Evolutionary conservation across 768 basidiomycete genomes (phyloP).

Genomic region (Phylloporus arenicola): DNA sequence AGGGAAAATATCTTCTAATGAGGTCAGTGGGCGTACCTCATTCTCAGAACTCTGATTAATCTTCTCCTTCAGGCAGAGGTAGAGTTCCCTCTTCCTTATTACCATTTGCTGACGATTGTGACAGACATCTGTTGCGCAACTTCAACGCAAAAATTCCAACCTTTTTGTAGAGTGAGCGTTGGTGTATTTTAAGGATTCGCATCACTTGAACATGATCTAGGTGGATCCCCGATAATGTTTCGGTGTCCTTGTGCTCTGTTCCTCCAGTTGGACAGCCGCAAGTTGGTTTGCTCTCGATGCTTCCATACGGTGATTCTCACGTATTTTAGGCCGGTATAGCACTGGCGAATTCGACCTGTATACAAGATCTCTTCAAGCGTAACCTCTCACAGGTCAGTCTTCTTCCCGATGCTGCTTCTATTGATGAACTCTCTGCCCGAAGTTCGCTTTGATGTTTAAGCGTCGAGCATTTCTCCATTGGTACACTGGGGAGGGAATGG

Average conservation of each 20-base stretch:
- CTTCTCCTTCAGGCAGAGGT: conserved; percentile 45
- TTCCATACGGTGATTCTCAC: conserved; percentile 7
- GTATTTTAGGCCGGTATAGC: conserved; percentile 55
- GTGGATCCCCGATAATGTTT: conserved; percentile 91
- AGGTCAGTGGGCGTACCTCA: conserved; percentile 44
- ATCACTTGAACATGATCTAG: conserved; percentile 30
- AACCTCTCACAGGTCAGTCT: conserved; percentile 52
- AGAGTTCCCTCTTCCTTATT: conserved; percentile 21
- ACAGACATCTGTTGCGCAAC: conserved; percentile 63
- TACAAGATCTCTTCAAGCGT: conserved; percentile 83
- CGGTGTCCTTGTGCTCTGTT: conserved; percentile 74
- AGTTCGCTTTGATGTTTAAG: conserved; percentile 82
- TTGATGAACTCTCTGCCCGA: conserved; percentile 5
- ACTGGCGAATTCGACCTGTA: conserved; percentile 72
- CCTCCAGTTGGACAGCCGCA: conserved; percentile 76
- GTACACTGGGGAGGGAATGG: conserved; percentile 93
- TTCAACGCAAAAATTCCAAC: conserved; percentile 70
- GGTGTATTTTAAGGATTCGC: background rate
- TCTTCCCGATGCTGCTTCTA: background rate
- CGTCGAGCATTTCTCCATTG: conserved; percentile 85
- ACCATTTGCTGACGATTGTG: conserved; percentile 5
- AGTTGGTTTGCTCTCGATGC: conserved; percentile 32
- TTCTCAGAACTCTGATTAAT: background rate
- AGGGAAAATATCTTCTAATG: conserved; percentile 73
- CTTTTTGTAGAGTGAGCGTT: conserved; percentile 71